Evolutionary conservation across 257 asterid species (phyloP).

Genomic region (Solanum chilense): DNA sequence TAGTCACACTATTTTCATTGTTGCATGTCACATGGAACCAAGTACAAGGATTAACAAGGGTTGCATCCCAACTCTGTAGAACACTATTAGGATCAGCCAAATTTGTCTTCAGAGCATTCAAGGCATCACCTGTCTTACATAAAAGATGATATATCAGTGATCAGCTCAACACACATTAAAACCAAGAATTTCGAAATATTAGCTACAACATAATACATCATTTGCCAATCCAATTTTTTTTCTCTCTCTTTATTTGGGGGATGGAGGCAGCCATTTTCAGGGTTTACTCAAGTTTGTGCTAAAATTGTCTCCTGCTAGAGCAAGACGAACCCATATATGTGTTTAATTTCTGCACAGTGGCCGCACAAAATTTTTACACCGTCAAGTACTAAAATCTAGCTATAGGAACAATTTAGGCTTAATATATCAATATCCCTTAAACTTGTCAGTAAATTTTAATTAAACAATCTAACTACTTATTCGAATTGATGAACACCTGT

Average conservation of each 20-base stretch:
- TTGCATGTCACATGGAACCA: constrained; percentile 94
- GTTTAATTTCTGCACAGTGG: background rate
- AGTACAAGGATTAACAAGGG: constrained; percentile 92
- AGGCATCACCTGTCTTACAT: constrained; percentile 69
- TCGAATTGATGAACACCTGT: background rate
- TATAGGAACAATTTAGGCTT: background rate
- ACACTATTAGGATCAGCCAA: constrained; percentile 78
- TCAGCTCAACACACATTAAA: background rate
- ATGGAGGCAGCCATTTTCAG: background rate
- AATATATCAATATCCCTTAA: background rate
- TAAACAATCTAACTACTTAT: background rate
- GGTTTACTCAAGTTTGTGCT: background rate
- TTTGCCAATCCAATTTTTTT: background rate
- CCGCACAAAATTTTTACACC: background rate
- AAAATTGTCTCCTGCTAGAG: background rate
- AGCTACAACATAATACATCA: background rate
- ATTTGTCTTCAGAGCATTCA: constrained; percentile 57
- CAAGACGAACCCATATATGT: background rate
- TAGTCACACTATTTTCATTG: constrained; percentile 56
- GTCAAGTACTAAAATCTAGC: background rate
- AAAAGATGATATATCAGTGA: background rate
- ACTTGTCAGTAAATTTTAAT: background rate
- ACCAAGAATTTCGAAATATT: background rate
- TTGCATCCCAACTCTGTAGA: constrained; percentile 93
- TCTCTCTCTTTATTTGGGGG: background rate